These are phyloP conservation scores for Colletotrichum gigasporum DNA, from an alignment of 2,329 filamentous ascomycete genomes.

Conservation along the genomic window DNA sequence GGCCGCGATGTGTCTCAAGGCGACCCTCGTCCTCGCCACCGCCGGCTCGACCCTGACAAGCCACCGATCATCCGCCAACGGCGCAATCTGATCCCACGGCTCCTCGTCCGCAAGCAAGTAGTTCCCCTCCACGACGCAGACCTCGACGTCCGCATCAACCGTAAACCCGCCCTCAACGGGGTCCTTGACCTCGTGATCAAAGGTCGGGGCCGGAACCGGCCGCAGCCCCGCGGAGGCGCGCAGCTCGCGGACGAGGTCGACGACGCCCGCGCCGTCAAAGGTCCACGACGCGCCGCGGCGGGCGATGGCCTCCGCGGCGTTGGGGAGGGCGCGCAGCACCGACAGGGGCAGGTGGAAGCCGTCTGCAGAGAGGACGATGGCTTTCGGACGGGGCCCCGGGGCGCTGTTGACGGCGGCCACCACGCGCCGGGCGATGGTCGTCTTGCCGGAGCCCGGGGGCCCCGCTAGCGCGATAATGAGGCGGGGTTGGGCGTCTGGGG, in stretches of 20 bases:
- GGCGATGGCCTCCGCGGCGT: slow-evolving; percentile 37
- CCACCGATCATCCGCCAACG: slow-evolving; percentile 55
- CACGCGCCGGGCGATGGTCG: slow-evolving; percentile 38
- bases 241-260: slow-evolving; percentile 35
- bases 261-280: slow-evolving; percentile 38
- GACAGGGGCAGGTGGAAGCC: slow-evolving; percentile 42
- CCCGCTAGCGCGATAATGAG: slow-evolving; percentile 42
- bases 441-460: slow-evolving; percentile 43
- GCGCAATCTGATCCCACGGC: slow-evolving; percentile 54
- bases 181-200: slow-evolving; percentile 61
- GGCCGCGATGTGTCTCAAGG: slow-evolving; percentile 37
- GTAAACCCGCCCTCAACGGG: slow-evolving; percentile 40
- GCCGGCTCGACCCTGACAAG: slow-evolving; percentile 38
- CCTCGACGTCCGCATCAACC: slow-evolving; percentile 8
- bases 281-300: slow-evolving; percentile 43
- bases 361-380: slow-evolving; percentile 33
- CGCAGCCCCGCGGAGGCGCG: slow-evolving; percentile 21
- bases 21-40: slow-evolving; percentile 36
- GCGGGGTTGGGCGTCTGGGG: slow-evolving; percentile 17
- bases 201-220: slow-evolving; percentile 50
- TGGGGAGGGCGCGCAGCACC: slow-evolving; percentile 32
- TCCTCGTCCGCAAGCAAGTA: slow-evolving; percentile 56
- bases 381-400: slow-evolving; percentile 8
- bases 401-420: slow-evolving; percentile 20
- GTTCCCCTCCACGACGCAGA: slow-evolving; percentile 57